A percentile compares a stretch with the other conserved stretches of the same genome.
Evolutionary conservation across 331 rosid species (phyloP).

Genomic region (Telfairia occidentalis): DNA sequence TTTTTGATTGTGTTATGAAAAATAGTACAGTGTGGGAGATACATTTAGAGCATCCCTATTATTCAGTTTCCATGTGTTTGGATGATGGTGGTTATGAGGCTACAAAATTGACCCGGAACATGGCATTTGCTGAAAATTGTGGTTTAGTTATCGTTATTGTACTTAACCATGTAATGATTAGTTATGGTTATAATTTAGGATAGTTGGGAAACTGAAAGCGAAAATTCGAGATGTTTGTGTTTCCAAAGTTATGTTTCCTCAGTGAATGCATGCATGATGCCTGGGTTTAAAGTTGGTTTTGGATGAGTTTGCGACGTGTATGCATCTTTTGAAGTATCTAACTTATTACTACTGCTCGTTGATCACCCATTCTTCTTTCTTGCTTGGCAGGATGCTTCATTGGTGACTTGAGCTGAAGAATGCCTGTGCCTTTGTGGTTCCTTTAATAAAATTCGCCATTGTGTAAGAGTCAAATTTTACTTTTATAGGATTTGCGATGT

Average conservation of each 20-base stretch:
- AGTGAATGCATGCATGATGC: neutral
- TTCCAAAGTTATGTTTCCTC: neutral
- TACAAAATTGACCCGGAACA: neutral
- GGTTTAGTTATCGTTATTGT: neutral
- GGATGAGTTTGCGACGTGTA: neutral
- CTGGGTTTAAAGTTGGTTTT: neutral
- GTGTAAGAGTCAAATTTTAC: conserved; percentile 7
- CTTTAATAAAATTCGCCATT: conserved; percentile 4
- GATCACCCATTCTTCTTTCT: neutral
- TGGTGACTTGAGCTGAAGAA: conserved; percentile 20
- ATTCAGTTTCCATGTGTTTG: neutral
- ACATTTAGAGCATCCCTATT: neutral
- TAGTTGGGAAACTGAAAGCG: neutral
- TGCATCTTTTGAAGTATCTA: neutral
- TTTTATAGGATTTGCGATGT: conserved; percentile 31
- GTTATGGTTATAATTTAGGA: neutral
- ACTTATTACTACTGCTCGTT: neutral
- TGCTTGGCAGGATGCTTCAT: conserved; percentile 25
- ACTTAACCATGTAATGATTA: neutral
- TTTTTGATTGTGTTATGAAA: neutral
- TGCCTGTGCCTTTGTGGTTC: conserved; percentile 17
- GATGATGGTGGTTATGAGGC: neutral
- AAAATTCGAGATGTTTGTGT: neutral
- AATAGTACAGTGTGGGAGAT: neutral
- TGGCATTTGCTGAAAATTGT: neutral